These are phyloP conservation scores for Fusarium newnesense DNA, from an alignment of 2,329 filamentous ascomycete species.

Conservation along the genomic window DNA sequence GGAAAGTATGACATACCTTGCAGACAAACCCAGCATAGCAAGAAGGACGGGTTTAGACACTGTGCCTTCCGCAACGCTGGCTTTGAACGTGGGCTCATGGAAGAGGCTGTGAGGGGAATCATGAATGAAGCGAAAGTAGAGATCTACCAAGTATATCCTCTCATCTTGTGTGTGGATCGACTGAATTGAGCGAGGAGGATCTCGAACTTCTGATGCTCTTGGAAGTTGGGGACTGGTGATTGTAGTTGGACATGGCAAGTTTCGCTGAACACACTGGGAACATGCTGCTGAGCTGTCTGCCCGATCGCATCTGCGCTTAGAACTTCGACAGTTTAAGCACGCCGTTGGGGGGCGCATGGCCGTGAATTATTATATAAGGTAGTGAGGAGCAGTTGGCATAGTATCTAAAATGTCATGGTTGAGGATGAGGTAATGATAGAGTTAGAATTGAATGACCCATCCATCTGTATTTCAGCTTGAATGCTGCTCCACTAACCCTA, in stretches of 20 bases:
- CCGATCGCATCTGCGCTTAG: slow-evolving; percentile 36
- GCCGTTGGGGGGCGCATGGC: slow-evolving; percentile 35
- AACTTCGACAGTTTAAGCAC: slow-evolving; percentile 29
- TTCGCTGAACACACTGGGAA: slow-evolving; percentile 26
- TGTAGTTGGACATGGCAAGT: slow-evolving; percentile 18
- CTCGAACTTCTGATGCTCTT: fast-evolving
- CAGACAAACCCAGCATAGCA: slow-evolving; percentile 37
- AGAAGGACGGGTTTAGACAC: slow-evolving; percentile 29
- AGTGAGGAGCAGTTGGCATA: not conserved
- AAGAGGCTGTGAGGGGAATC: slow-evolving; percentile 40
- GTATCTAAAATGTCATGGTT: not conserved
- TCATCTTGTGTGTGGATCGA: not conserved
- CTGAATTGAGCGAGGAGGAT: fast-evolving
- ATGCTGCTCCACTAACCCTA: not conserved
- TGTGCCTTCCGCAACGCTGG: slow-evolving; percentile 12
- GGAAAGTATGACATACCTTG: slow-evolving; percentile 11
- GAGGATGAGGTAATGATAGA: not conserved
- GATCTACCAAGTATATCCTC: slow-evolving; percentile 18
- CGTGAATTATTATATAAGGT: fast-evolving
- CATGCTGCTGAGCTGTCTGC: slow-evolving; percentile 1
- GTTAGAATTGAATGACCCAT: not conserved
- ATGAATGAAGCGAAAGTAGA: slow-evolving; percentile 39
- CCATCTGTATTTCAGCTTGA: not conserved
- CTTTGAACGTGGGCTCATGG: slow-evolving; percentile 32
- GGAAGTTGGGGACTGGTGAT: not conserved